These are phyloP conservation scores for Podila verticillata DNA, from an alignment of 192 early-diverging fungal genomes.

Conservation along the genomic window DNA sequence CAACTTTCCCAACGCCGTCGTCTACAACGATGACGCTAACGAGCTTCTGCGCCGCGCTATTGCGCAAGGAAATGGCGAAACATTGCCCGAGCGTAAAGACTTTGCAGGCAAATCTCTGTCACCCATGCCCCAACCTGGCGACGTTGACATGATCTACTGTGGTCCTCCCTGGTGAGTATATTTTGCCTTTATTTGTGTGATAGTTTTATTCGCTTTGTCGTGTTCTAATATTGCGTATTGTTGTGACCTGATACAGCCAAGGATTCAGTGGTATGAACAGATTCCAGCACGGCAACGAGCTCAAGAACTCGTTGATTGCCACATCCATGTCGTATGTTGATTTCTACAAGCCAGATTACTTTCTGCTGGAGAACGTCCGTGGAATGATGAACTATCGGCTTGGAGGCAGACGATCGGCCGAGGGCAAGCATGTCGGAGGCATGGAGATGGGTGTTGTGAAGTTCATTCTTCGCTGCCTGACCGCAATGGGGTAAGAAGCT, in stretches of 20 bases:
- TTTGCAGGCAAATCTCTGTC: constrained; percentile 49
- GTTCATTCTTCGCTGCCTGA: constrained; percentile 70
- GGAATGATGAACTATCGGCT: constrained; percentile 53
- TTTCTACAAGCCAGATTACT: constrained; percentile 71
- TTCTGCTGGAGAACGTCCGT: constrained; percentile 77
- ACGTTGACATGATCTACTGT: constrained; percentile 78
- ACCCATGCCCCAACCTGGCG: constrained; percentile 68
- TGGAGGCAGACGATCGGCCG: constrained; percentile 23
- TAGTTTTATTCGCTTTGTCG: too few relatives aligned
- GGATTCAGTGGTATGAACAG: constrained; percentile 73
- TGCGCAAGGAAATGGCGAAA: constrained; percentile 52
- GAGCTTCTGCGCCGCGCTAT: constrained; percentile 71
- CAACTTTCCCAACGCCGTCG: constrained; percentile 68
- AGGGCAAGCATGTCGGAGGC: constrained; percentile 57
- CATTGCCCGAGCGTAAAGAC: constrained; percentile 37
- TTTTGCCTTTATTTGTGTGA: background rate
- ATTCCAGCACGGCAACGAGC: constrained; percentile 68
- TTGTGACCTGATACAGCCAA: constrained; percentile 43
- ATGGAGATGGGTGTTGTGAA: constrained; percentile 69
- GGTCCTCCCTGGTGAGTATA: constrained; percentile 68
- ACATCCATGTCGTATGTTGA: constrained; percentile 76
- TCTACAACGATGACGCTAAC: constrained; percentile 72
- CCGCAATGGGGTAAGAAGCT: constrained; percentile 60
- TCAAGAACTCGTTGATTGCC: constrained; percentile 72
- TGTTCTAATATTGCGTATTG: constrained; percentile 5